Evolutionary conservation across 2,329 filamentous ascomycete genomes (phyloP), one percentile per base, ranked within the genome.

Genomic region (Lasiodiplodia citricola): DNA sequence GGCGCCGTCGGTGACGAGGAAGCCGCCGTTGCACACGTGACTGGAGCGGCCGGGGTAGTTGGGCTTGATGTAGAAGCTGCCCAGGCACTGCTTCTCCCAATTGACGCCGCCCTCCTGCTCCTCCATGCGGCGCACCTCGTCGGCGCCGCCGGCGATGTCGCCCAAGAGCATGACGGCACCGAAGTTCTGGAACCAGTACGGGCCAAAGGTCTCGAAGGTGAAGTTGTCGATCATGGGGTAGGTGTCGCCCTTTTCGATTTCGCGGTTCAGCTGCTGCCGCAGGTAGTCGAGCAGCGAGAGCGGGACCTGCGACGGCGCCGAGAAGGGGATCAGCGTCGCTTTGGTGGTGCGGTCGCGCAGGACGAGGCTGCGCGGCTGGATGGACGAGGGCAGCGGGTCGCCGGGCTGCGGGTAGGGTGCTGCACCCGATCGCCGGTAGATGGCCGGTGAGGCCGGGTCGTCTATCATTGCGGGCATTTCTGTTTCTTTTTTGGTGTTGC

Each of bases 31-130:
- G 83, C 93, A 97, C 63, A 97, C 88, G 83, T 97, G 94, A 80
- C 92, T 96, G 81, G 92, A 96, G 69, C 94, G 87, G 58, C 94
- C 94, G 0, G 94, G 93, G 79, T 97, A 97, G 80, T 97, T 97
- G 58, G 94, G 93, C 82, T 96, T 94, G 85, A 97, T 92, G 81
- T 96, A 96, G 81, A 97, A 97, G 81, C 92, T 96, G 68, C 94
- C 94, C 54, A 97, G 83, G 75, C 93, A 97, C 74, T 91, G 86
- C 75, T 90, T 90, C 72, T 89, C 87, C 93, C 94, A 97, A 80
- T 95, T 92, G 72, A 47, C 16, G 6, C 76, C 77, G 60, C 81
- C 81, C 4, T 76, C 73, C 28, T 28, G 28, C 28, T 77, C 75
- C 65, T 82, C 82, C 82, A 84, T 83, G 18, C 80, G 76, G 52